phyloP scores from a whole-genome alignment of 129 eudicot species.

The Scalesia atractyloides region DNA sequence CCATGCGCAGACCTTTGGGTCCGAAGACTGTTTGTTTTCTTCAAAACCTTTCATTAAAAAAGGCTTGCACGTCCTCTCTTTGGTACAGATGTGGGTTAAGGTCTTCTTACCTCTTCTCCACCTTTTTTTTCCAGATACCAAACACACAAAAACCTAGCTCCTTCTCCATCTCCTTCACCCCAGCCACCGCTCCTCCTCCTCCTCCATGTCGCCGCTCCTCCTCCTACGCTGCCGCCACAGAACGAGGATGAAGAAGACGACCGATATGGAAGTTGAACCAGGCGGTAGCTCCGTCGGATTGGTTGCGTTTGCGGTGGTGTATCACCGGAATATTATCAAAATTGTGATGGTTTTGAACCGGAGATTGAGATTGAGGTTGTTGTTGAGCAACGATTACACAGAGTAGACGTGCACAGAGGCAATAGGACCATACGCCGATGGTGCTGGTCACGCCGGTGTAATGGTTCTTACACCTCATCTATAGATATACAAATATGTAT shows the following conservation, averaged over 20 bases:
- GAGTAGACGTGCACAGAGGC: slow-evolving; percentile 66
- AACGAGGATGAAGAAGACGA: slow-evolving; percentile 15
- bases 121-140: too few relatives aligned
- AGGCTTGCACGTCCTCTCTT: too few relatives aligned
- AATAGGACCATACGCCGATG: slow-evolving; percentile 75
- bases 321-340: slow-evolving; percentile 28
- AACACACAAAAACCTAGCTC: too few relatives aligned
- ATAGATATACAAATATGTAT: slow-evolving; percentile 19
- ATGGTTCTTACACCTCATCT: slow-evolving; percentile 83
- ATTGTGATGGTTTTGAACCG: slow-evolving; percentile 35
- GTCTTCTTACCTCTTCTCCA: too few relatives aligned
- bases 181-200: too few relatives aligned
- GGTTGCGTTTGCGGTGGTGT: slow-evolving; percentile 47
- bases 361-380: slow-evolving; percentile 28
- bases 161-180: too few relatives aligned
- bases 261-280: not conserved
- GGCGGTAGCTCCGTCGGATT: slow-evolving; percentile 11
- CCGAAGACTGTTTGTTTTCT: too few relatives aligned
- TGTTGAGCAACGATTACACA: slow-evolving; percentile 53
- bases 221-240: too few relatives aligned
- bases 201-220: too few relatives aligned
- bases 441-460: slow-evolving; percentile 53
- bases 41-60: too few relatives aligned
- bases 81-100: too few relatives aligned
- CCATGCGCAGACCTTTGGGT: too few relatives aligned